A percentile compares a stretch with the other conserved stretches of the same genome.
Conservation (phyloP, 1,284 basidiomycete species). For the Apiotrichum domesticum region DNA sequence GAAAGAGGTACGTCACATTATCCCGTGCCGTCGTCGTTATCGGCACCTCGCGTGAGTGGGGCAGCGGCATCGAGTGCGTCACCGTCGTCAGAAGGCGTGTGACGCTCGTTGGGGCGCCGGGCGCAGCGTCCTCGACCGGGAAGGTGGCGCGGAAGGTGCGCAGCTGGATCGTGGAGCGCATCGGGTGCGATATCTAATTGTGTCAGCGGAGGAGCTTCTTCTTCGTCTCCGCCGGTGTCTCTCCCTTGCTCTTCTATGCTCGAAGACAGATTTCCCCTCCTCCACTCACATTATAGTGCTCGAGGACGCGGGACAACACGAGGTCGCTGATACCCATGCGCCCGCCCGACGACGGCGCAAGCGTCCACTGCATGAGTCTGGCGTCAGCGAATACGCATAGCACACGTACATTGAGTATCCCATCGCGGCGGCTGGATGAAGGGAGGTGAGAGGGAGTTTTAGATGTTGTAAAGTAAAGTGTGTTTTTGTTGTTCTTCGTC, state of each 20-base stretch:
- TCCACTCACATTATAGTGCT: slow-evolving; percentile 34
- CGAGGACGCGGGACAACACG: slow-evolving; percentile 33
- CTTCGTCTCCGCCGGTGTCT: no score
- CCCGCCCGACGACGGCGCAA: slow-evolving; percentile 18
- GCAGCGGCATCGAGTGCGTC: slow-evolving; percentile 21
- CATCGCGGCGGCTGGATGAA: slow-evolving; percentile 13
- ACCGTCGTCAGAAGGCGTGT: slow-evolving; percentile 31
- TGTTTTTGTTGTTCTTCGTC: no score
- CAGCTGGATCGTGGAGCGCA: slow-evolving; percentile 30
- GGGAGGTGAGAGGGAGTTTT: no score
- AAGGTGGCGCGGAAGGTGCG: slow-evolving; percentile 34
- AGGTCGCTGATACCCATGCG: slow-evolving; percentile 29
- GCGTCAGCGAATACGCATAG: slow-evolving; percentile 4
- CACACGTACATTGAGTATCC: slow-evolving; percentile 31
- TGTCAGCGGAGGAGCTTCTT: no score
- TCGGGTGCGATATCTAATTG: slow-evolving; percentile 28
- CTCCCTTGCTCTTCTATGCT: no score
- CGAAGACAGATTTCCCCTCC: neutral
- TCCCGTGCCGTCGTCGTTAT: slow-evolving; percentile 19
- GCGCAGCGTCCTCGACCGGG: slow-evolving; percentile 10
- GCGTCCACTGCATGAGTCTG: slow-evolving; percentile 42
- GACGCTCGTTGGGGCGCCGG: neutral
- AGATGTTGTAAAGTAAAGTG: no score
- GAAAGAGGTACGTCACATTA: slow-evolving; percentile 34
- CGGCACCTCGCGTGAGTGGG: slow-evolving; percentile 14